Base-by-base conservation (phyloP, 305 asterid species). In the Stenogyne calaminthoides region DNA sequence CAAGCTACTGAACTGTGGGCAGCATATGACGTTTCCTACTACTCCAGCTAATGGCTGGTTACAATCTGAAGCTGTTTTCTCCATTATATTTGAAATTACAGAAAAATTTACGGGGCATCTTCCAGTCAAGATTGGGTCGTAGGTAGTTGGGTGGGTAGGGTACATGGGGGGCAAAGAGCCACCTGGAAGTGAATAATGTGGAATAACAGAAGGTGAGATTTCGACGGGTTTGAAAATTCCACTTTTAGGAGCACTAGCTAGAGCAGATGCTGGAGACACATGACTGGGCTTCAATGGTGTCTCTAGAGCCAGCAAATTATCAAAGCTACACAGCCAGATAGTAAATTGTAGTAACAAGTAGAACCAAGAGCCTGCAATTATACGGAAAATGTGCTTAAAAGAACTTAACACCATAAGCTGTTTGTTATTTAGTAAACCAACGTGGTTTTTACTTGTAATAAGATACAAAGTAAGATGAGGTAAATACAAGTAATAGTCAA, bases 61-160 rank as follows among this genome's bases (percentile, higher is more conserved):
- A 83, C 99, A 95, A 77, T 95, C 99, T 7, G 96, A 84, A 34
- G 99, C 98, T 57, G 99, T 95, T 83, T 78, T 90, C 64, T 88
- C 96, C 81, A 88, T 81, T 70, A 92, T 76, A 78, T 80, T 85
- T 16, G 98, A 87, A 75, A 95, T 87, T 70, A 81, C 82, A 12
- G 99, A 92, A 77, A 95, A 95, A 74, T 90, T 86, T 77, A 91
- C 92, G n/a, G 61, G 98, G 84, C 99, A 95, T 77, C 98, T 81
- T 70, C 99, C 98, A 14, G 97, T 95, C 80, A 95, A 83, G 77
- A 90, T 83, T 7, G 99, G 99, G 47, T 87, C 91, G 18, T n/a
- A 92, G 42, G 97, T 92, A 34, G 76, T 83, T 40, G 99, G 98
- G 72, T 77, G 80, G 74, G 91, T 81, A 36, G 99, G 99, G 69